These are phyloP conservation scores for Orbilia ellipsospora DNA, from an alignment of 2,329 filamentous ascomycete species.

Conservation along the genomic window DNA sequence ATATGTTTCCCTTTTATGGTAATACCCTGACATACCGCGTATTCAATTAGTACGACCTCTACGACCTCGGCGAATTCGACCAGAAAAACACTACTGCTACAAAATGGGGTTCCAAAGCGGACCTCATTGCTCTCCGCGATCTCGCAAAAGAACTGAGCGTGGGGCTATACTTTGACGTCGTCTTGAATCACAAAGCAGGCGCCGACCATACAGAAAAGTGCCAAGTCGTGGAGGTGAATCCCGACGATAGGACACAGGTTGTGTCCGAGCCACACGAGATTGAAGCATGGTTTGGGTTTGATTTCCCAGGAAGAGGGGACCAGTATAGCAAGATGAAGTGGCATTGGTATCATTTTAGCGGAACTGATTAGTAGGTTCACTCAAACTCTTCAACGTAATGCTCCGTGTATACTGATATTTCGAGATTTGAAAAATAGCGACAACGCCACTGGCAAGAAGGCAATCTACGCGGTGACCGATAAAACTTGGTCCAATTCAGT, in stretches of 20 bases:
- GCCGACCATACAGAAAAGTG: conserved; percentile 74
- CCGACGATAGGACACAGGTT: conserved; percentile 69
- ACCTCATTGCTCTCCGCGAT: conserved; percentile 68
- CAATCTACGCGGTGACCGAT: conserved; percentile 74
- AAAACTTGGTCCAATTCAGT: conserved; percentile 74
- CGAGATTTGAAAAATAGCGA: conserved; percentile 13
- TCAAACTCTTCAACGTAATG: not conserved
- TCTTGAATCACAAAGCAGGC: conserved; percentile 78
- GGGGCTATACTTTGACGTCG: conserved; percentile 75
- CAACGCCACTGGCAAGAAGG: conserved; percentile 67
- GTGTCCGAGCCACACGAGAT: conserved; percentile 71
- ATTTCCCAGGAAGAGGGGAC: conserved; percentile 72
- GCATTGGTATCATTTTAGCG: conserved; percentile 65
- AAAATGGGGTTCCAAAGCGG: conserved; percentile 76
- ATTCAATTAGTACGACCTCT: conserved; percentile 70
- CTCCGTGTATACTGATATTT: not conserved
- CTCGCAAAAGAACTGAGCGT: conserved; percentile 68
- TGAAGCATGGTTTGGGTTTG: conserved; percentile 75
- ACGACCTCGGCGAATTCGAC: conserved; percentile 77
- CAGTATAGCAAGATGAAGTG: conserved; percentile 73
- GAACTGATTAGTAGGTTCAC: conserved; percentile 49
- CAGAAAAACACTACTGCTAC: conserved; percentile 73
- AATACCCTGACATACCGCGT: not conserved
- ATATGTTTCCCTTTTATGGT: too few species aligned
- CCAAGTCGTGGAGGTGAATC: conserved; percentile 73